phyloP scores from a whole-genome alignment of 805 yeast genomes.

The Clavispora santaluciae region DNA sequence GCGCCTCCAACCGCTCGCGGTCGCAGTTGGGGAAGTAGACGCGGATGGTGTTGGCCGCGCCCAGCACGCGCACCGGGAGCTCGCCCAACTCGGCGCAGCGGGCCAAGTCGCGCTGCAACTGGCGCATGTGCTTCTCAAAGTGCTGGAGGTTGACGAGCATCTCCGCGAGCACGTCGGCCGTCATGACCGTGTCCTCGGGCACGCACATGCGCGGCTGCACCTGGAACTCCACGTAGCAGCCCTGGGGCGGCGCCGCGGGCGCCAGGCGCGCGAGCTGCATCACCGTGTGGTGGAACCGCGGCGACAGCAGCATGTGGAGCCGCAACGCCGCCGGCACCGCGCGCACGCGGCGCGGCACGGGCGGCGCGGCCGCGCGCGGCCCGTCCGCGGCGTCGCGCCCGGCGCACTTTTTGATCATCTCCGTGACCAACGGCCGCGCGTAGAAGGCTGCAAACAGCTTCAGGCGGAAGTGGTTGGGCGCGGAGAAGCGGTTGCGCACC shows the following conservation, averaged over 20 bases:
- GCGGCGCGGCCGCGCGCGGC: not conserved
- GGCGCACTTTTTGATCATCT: slow-evolving; percentile 12
- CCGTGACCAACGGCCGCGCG: slow-evolving; percentile 11
- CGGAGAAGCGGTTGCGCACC: slow-evolving; percentile 13
- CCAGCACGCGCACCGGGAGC: slow-evolving; percentile 51
- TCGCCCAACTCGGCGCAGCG: slow-evolving; percentile 57
- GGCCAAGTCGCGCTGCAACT: slow-evolving; percentile 40
- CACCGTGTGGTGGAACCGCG: slow-evolving; percentile 16
- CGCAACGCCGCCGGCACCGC: slow-evolving; percentile 15
- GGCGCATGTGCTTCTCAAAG: slow-evolving; percentile 38
- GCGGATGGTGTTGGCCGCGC: slow-evolving; percentile 33
- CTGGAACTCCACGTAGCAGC: slow-evolving; percentile 34
- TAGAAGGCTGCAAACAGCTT: slow-evolving; percentile 11
- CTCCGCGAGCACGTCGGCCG: slow-evolving; percentile 25
- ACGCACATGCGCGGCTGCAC: slow-evolving; percentile 23
- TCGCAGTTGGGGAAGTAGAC: slow-evolving; percentile 74
- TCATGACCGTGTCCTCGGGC: slow-evolving; percentile 30
- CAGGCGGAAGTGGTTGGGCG: slow-evolving; percentile 14
- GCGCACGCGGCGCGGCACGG: not conserved
- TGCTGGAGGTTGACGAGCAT: slow-evolving; percentile 12
- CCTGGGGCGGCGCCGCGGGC: slow-evolving; percentile 13
- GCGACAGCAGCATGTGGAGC: slow-evolving; percentile 26
- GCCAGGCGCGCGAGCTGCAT: slow-evolving; percentile 12
- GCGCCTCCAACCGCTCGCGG: slow-evolving; percentile 46
- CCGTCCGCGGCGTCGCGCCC: not conserved